Evolutionary conservation across 768 basidiomycete genomes (phyloP).

Genomic region (Mycena albidolilacea): DNA sequence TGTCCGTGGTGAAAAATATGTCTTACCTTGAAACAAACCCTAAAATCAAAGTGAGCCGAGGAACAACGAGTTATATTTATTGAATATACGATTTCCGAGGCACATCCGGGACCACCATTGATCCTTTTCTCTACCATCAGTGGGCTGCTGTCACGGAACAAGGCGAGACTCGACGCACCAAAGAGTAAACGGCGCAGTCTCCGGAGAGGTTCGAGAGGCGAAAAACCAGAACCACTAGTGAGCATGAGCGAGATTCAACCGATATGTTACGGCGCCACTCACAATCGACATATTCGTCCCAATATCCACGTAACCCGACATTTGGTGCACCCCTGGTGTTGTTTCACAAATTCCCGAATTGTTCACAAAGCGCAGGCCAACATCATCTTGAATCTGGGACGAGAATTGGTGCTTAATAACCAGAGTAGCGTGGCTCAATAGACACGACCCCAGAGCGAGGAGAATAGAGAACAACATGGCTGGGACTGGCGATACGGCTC

Average conservation of each 20-base stretch:
- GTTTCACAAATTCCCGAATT: conserved; percentile 71
- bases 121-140: conserved; percentile 9
- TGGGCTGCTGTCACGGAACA: neutral
- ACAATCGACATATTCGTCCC: conserved; percentile 68
- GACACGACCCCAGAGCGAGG: conserved; percentile 14
- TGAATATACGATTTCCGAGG: conserved; percentile 65
- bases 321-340: conserved; percentile 62
- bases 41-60: neutral
- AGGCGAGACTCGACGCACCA: conserved; percentile 56
- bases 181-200: conserved; percentile 76
- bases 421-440: conserved; percentile 10
- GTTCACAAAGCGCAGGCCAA: conserved; percentile 48
- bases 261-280: conserved; percentile 5
- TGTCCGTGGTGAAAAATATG: neutral
- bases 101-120: conserved; percentile 74
- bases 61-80: neutral
- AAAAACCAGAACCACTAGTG: conserved; percentile 85
- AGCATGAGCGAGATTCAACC: neutral
- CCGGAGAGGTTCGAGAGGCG: conserved; percentile 70
- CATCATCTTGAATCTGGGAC: conserved; percentile 33
- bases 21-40: conserved; percentile 70
- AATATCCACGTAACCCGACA: conserved; percentile 67
- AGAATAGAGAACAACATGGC: conserved; percentile 31
- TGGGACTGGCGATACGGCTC: neutral
- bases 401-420: conserved; percentile 32